Conservation (phyloP, 2,329 filamentous ascomycete genomes). For the Pseudocercospora vitis region DNA sequence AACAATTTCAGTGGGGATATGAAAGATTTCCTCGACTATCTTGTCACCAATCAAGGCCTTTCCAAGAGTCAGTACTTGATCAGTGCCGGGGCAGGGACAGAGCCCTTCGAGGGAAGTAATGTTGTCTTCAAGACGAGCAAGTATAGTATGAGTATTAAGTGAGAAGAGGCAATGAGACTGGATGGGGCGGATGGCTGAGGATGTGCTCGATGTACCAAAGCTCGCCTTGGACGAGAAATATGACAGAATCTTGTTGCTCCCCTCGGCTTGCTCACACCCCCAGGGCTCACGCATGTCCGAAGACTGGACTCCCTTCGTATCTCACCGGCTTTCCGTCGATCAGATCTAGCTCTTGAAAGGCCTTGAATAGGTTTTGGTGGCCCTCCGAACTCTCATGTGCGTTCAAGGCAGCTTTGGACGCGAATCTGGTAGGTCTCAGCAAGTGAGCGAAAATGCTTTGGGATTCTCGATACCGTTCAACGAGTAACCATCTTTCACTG, state of each 20-base stretch:
- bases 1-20: slow-evolving; percentile 59
- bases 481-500: neutral
- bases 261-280: too few relatives aligned
- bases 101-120: slow-evolving; percentile 25
- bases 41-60: slow-evolving; percentile 52
- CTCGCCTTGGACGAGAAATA: too few relatives aligned
- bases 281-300: neutral
- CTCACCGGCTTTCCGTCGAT: neutral
- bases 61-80: slow-evolving; percentile 53
- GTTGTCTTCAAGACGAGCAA: slow-evolving; percentile 23
- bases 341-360: slow-evolving; percentile 5
- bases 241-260: too few relatives aligned
- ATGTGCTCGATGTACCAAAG: neutral
- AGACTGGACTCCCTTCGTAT: neutral
- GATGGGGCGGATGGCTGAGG: too few relatives aligned
- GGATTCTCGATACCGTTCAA: slow-evolving; percentile 7
- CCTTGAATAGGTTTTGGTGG: neutral
- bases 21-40: slow-evolving; percentile 58
- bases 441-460: neutral
- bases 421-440: neutral
- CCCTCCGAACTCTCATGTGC: slow-evolving; percentile 1
- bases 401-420: neutral
- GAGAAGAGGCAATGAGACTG: neutral
- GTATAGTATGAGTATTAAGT: slow-evolving; percentile 20
- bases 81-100: slow-evolving; percentile 37